Evolutionary conservation across 2,329 filamentous ascomycete species (phyloP), one percentile per base, ranked within the genome.

Genomic region (Phialophora chinensis): DNA sequence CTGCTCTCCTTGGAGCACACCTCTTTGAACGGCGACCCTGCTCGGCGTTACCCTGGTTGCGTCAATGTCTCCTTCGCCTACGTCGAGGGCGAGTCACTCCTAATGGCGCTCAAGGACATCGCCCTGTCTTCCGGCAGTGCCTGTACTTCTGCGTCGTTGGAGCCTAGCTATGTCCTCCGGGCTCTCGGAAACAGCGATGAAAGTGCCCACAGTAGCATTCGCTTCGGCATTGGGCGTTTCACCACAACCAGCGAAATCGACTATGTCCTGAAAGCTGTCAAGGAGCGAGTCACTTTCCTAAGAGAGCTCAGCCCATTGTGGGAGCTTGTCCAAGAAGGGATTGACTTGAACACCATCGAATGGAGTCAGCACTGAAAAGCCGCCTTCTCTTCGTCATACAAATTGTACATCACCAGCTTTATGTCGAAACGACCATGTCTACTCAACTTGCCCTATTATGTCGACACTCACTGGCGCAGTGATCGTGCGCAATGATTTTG

Each of bases 31-130:
- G 95, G 95, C 59, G 92, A 95, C 73, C 85, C 89, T 1, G 80
- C 90, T 4, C 85, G 87, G 60, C 96, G 96, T 79, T 99, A 99
- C 77, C 93, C 95, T 1, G 95, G 95, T 69, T 99, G 95, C 74
- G 94, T 99, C 68, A 99, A 99, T 78, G 91, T 99, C 11, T 99
- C 95, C 0, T 99, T 99, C 76, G 94, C 95, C 38, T 99, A 99
- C 75, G 93, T 99, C 4, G 95, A 99, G 80, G 95, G 95, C 72
- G 95, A 99, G 80, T 98, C 95, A 2, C 89, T 99, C 1, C 86
- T 99, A 70, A 99, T 99, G 95, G 95, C 95, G 0, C 83, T 99
- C 54, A 99, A 99, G 81, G 95, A 99, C 73, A 97, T 99, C 79
- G 95, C 95, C 0, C 83, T 99, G 42, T 98, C 94, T 6, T 99